Evolutionary conservation across 768 basidiomycete species (phyloP).

Genomic region (Amanita muscaria): DNA sequence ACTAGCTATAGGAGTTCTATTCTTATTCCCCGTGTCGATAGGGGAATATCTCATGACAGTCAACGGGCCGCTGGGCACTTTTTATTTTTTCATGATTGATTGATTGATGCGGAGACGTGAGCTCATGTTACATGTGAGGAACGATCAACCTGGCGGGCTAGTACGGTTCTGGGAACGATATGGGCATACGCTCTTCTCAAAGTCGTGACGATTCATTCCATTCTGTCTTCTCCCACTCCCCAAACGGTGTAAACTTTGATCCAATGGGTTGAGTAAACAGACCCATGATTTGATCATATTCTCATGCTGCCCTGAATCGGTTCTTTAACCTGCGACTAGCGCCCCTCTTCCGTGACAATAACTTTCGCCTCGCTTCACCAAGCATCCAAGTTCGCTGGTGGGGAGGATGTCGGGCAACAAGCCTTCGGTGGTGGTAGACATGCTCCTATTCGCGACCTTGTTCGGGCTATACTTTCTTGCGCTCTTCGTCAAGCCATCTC

Average conservation of each 20-base stretch:
- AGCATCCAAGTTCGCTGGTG: too few relatives aligned
- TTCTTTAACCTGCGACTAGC: conserved; percentile 8
- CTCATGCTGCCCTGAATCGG: conserved; percentile 5
- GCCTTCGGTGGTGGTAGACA: not conserved
- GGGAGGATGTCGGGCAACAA: not conserved
- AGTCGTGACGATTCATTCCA: conserved; percentile 1
- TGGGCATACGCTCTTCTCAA: not conserved
- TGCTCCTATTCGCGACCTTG: conserved; percentile 1
- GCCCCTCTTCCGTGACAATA: not conserved
- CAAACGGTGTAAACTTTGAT: conserved; percentile 8
- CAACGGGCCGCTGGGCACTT: too few relatives aligned
- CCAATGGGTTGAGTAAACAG: conserved; percentile 3
- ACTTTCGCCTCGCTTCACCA: too few relatives aligned
- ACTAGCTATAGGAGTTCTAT: conserved; percentile 8
- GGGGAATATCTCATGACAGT: not conserved
- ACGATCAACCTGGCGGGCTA: too few relatives aligned
- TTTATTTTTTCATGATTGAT: too few relatives aligned
- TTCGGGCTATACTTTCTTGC: conserved; percentile 7
- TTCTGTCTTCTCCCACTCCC: not conserved
- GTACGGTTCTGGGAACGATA: conserved; percentile 1
- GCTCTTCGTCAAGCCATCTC: conserved; percentile 10
- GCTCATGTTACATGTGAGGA: too few relatives aligned
- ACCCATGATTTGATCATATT: conserved; percentile 7
- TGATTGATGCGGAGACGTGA: too few relatives aligned
- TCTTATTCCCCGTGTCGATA: conserved; percentile 1